phyloP scores from a whole-genome alignment of 768 basidiomycete species.

The Agrocybe praecox region DNA sequence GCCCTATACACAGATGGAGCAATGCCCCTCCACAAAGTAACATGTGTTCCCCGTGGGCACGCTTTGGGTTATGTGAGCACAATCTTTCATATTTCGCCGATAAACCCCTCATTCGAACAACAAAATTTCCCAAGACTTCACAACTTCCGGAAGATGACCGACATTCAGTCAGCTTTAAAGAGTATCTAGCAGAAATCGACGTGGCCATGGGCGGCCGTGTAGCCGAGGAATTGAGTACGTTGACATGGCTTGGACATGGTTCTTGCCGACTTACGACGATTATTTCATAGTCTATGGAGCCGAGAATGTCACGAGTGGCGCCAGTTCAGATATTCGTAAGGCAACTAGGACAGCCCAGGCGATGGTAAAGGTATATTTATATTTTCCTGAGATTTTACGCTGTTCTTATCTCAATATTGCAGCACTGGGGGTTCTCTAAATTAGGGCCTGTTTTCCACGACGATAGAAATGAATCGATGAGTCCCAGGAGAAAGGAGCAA shows the following conservation, averaged over 20 bases:
- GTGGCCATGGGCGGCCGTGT: constrained; percentile 94
- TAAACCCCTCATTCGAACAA: constrained; percentile 9
- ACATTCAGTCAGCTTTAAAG: constrained; percentile 67
- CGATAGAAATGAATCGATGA: constrained; percentile 70
- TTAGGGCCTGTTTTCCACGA: constrained; percentile 85
- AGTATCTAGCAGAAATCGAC: constrained; percentile 84
- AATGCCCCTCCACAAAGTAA: constrained; percentile 97
- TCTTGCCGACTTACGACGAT: constrained; percentile 14
- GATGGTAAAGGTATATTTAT: constrained; percentile 82
- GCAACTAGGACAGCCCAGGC: constrained; percentile 80
- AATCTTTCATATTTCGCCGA: constrained; percentile 3
- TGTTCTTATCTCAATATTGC: constrained; percentile 12
- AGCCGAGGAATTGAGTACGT: constrained; percentile 87
- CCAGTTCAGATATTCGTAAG: constrained; percentile 80
- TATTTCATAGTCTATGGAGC: constrained; percentile 73
- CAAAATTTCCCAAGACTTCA: constrained; percentile 56
- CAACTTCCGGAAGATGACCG: constrained; percentile 79
- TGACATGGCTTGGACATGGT: constrained; percentile 5
- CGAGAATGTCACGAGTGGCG: constrained; percentile 90
- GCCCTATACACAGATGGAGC: constrained; percentile 94
- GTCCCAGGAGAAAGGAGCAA: constrained; percentile 74
- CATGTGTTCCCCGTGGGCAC: constrained; percentile 95
- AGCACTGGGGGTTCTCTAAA: constrained; percentile 83
- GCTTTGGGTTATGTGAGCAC: constrained; percentile 81
- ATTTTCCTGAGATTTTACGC: constrained; percentile 5